These are phyloP conservation scores for Colletotrichum musae DNA, from an alignment of 2,329 filamentous ascomycete species.

Conservation along the genomic window DNA sequence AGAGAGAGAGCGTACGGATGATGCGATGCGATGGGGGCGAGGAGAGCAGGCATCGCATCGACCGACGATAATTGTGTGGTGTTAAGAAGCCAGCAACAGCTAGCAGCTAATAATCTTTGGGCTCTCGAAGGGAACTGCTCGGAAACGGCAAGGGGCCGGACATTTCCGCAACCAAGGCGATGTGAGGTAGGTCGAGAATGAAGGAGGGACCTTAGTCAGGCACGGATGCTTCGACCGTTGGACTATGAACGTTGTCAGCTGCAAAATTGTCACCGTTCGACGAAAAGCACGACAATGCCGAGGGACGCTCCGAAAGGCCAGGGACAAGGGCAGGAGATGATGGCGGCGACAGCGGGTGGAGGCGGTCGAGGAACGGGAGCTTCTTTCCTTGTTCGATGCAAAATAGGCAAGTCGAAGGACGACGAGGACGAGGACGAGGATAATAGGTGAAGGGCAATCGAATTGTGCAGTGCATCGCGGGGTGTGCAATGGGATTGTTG, in stretches of 20 bases:
- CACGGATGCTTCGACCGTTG: too few relatives aligned
- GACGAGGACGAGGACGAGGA: background rate
- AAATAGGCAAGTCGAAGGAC: background rate
- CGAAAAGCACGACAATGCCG: conserved; percentile 5
- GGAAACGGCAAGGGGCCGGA: conserved; percentile 20
- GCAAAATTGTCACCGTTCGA: background rate
- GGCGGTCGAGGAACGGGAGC: conserved; percentile 15
- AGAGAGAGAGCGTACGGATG: background rate
- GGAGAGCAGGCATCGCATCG: background rate
- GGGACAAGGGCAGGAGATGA: conserved; percentile 22
- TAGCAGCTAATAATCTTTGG: background rate
- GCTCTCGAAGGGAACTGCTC: background rate
- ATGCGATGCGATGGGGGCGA: background rate
- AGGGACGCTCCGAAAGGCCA: conserved; percentile 6
- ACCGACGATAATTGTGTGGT: background rate
- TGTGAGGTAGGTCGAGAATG: background rate
- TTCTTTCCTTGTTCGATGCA: conserved; percentile 26
- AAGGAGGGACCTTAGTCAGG: too few relatives aligned
- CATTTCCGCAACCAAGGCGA: conserved; percentile 20
- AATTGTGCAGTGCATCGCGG: conserved; percentile 22
- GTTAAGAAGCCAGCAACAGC: background rate
- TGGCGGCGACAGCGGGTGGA: background rate
- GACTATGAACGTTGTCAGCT: background rate
- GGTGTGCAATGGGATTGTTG: conserved; percentile 14
- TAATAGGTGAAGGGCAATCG: background rate